Evolutionary conservation across 2,329 filamentous ascomycete genomes (phyloP).

Genomic region (Penicillium sp.): DNA sequence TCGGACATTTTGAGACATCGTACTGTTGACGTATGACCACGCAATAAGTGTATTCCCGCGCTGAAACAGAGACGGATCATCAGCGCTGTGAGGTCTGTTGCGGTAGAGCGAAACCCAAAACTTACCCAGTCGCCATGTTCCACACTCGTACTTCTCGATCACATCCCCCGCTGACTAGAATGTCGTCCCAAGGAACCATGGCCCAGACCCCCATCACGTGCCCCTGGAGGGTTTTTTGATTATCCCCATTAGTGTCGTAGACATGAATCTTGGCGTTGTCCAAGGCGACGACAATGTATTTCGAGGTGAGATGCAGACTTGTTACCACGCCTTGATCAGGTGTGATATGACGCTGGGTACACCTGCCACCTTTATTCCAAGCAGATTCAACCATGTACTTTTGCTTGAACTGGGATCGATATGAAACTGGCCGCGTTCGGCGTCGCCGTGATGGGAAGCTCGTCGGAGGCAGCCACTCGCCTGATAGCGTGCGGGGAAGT

Average conservation of each 20-base stretch:
- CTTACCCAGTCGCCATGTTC: constrained; percentile 89
- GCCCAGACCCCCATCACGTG: constrained; percentile 99
- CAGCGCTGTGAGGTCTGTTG: background rate
- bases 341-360: constrained; percentile 83
- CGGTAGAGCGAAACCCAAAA: constrained; percentile 1
- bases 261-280: constrained; percentile 99
- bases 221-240: constrained; percentile 84
- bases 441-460: constrained; percentile 39
- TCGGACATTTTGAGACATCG: constrained; percentile 98
- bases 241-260: constrained; percentile 87
- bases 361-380: constrained; percentile 88
- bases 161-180: constrained; percentile 92
- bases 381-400: constrained; percentile 95
- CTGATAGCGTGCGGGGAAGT: constrained; percentile 41
- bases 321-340: constrained; percentile 97
- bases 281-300: constrained; percentile 95
- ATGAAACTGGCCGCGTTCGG: constrained; percentile 72
- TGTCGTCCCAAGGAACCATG: constrained; percentile 97
- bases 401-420: constrained; percentile 97
- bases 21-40: constrained; percentile 95
- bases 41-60: constrained; percentile 75
- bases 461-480: constrained; percentile 35
- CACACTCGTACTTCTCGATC: constrained; percentile 96
- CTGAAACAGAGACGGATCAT: constrained; percentile 44
- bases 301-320: constrained; percentile 87